These are phyloP conservation scores for Serendipita sp. DNA, from an alignment of 768 basidiomycete genomes.

Conservation along the genomic window DNA sequence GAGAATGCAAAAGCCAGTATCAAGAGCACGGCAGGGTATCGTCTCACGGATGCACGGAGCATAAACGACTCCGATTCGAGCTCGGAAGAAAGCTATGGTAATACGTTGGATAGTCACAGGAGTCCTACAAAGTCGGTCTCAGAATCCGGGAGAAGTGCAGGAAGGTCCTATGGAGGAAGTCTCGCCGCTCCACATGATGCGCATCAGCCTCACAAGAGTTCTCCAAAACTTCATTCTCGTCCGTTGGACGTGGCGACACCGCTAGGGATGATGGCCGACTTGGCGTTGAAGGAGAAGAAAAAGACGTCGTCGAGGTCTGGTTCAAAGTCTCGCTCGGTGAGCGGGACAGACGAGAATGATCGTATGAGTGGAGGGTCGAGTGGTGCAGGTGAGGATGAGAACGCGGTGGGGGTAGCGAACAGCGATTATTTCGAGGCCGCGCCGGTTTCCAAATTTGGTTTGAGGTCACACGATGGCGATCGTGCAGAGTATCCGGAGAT, in stretches of 20 bases:
- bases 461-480: constrained; percentile 30
- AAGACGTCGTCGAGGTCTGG: constrained; percentile 6
- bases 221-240: constrained; percentile 16
- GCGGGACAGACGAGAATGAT: neutral
- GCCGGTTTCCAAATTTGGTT: constrained; percentile 28
- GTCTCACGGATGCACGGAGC: neutral
- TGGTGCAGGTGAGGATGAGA: constrained; percentile 24
- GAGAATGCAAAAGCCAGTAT: constrained; percentile 36
- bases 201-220: constrained; percentile 7
- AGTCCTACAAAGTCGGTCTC: constrained; percentile 9
- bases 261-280: constrained; percentile 54
- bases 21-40: constrained; percentile 31
- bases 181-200: constrained; percentile 36
- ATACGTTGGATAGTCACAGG: constrained; percentile 10
- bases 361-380: neutral
- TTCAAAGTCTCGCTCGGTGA: neutral
- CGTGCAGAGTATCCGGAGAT: constrained; percentile 70
- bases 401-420: constrained; percentile 47
- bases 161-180: constrained; percentile 25
- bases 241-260: constrained; percentile 54
- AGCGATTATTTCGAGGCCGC: constrained; percentile 48
- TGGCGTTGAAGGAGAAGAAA: constrained; percentile 33
- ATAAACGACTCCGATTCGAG: neutral
- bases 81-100: constrained; percentile 19
- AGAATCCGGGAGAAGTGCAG: constrained; percentile 25